phyloP scores from a whole-genome alignment of 306 rosid species.

The Prunus campanulata region DNA sequence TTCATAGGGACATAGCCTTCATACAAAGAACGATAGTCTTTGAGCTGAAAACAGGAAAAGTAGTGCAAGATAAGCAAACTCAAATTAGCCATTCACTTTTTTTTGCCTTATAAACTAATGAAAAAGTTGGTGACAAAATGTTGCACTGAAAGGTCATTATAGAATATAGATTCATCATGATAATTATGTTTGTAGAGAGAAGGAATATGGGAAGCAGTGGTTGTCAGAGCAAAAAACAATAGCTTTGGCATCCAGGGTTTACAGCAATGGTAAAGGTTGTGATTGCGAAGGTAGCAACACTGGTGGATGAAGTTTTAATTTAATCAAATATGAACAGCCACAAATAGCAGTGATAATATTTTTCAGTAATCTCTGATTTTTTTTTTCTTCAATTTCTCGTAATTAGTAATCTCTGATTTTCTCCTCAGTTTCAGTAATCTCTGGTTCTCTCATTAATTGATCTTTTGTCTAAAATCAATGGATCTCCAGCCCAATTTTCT shows the following conservation, averaged over 20 bases:
- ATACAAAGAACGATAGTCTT: conserved; percentile 57
- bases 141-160: background rate
- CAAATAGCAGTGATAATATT: background rate
- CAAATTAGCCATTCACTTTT: conserved; percentile 11
- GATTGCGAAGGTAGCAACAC: background rate
- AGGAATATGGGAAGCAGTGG: background rate
- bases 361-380: background rate
- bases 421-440: background rate
- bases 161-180: background rate
- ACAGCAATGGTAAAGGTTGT: background rate
- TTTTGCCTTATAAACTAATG: background rate
- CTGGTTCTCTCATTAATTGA: background rate
- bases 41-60: conserved; percentile 58
- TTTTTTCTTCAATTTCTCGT: background rate
- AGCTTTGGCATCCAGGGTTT: background rate
- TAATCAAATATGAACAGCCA: background rate
- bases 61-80: conserved; percentile 35
- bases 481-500: background rate
- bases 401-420: background rate
- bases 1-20: conserved; percentile 96
- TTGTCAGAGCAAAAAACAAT: background rate
- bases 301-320: background rate
- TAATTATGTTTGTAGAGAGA: background rate
- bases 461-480: background rate
- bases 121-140: background rate